These are phyloP conservation scores for Rhizopogon vinicolor DNA, from an alignment of 768 basidiomycete genomes.

Conservation along the genomic window DNA sequence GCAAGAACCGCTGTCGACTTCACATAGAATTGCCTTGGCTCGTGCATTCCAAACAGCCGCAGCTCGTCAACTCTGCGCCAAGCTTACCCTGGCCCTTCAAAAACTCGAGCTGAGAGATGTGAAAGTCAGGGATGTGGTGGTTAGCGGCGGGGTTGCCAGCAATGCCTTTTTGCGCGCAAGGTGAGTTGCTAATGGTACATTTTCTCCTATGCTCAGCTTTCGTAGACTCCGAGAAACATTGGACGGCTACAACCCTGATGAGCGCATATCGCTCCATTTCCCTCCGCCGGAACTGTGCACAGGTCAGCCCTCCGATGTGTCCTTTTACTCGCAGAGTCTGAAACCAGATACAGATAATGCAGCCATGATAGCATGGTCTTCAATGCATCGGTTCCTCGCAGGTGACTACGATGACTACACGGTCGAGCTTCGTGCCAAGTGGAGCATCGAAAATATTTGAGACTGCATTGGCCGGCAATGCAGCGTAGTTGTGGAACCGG, in stretches of 20 bases:
- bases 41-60: constrained; percentile 71
- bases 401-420: constrained; percentile 58
- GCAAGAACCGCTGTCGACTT: constrained; percentile 25
- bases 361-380: constrained; percentile 94
- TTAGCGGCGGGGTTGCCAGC: constrained; percentile 92
- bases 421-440: constrained; percentile 61
- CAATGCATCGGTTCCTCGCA: constrained; percentile 72
- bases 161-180: constrained; percentile 65
- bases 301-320: constrained; percentile 31
- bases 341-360: constrained; percentile 69
- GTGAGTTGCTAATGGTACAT: constrained; percentile 31
- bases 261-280: constrained; percentile 49
- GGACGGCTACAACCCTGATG: constrained; percentile 18
- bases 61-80: constrained; percentile 69
- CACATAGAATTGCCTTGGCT: constrained; percentile 44
- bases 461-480: too few species aligned
- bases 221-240: constrained; percentile 30
- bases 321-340: background rate
- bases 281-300: constrained; percentile 83
- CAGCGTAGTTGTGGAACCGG: too few species aligned
- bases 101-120: constrained; percentile 45
- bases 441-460: constrained; percentile 57
- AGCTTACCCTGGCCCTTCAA: constrained; percentile 39
- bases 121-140: constrained; percentile 56
- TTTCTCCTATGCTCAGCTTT: background rate